A percentile compares a stretch with the other conserved stretches of the same genome.
Conservation (phyloP, 2,329 filamentous ascomycete genomes). For the Colletotrichum noveboracense region DNA sequence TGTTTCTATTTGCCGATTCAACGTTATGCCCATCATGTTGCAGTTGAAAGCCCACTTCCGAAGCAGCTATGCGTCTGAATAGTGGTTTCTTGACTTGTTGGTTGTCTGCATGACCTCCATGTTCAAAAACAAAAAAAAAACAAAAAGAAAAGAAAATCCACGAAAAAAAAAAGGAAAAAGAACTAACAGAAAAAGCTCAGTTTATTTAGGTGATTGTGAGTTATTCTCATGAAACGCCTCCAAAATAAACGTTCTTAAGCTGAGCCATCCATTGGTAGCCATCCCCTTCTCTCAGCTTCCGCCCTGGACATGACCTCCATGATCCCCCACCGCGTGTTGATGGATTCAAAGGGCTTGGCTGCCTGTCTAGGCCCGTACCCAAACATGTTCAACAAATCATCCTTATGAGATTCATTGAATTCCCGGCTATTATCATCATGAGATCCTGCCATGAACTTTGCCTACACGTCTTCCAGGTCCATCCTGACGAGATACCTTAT, state of each 20-base stretch:
- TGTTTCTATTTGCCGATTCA: rapidly evolving
- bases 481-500: not conserved
- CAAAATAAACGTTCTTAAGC: rapidly evolving
- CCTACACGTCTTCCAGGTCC: not conserved
- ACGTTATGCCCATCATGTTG: no score
- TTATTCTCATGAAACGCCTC: rapidly evolving
- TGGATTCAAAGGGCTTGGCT: not conserved
- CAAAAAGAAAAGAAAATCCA: rapidly evolving
- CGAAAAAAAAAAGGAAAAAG: rapidly evolving
- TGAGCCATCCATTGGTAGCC: not conserved
- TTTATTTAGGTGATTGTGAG: not conserved
- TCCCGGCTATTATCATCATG: rapidly evolving
- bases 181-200: rapidly evolving
- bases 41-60: no score
- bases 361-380: not conserved
- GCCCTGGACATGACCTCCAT: not conserved
- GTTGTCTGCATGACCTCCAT: not conserved
- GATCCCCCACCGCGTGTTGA: not conserved
- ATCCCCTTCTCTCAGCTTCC: not conserved
- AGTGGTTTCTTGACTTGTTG: not conserved
- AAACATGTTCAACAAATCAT: not conserved
- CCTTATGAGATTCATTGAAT: not conserved
- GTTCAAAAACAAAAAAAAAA: no score
- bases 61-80: not conserved
- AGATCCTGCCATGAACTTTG: not conserved